These are phyloP conservation scores for Chaetomium tenue DNA, from an alignment of 495 filamentous ascomycete species.

Conservation along the genomic window DNA sequence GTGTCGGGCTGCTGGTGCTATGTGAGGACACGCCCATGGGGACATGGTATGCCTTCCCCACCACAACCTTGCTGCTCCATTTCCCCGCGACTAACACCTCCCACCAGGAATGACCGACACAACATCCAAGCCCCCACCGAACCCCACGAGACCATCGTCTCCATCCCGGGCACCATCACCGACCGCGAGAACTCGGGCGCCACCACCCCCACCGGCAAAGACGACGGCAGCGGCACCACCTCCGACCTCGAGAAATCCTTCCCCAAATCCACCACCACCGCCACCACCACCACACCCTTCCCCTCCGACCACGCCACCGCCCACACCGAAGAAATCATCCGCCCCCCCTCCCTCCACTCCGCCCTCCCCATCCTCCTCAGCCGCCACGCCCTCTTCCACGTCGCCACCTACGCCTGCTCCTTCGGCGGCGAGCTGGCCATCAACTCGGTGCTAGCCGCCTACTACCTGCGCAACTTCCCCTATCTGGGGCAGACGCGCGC, in stretches of 20 bases:
- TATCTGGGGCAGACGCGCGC: slow-evolving; percentile 68
- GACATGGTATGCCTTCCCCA: slow-evolving; percentile 50
- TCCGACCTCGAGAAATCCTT: slow-evolving; percentile 7
- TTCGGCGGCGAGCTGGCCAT: slow-evolving; percentile 85
- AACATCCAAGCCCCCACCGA: slow-evolving; percentile 20
- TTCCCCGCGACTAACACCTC: not conserved
- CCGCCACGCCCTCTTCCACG: slow-evolving; percentile 59
- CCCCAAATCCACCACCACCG: not conserved
- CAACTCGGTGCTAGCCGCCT: slow-evolving; percentile 76
- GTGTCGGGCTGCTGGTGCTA: slow-evolving; percentile 66
- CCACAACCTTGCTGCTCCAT: too few species aligned
- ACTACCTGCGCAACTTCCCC: slow-evolving; percentile 78
- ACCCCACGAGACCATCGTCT: slow-evolving; percentile 41
- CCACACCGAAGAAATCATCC: slow-evolving; percentile 64
- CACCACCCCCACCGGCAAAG: not conserved
- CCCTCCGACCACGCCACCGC: slow-evolving; percentile 42
- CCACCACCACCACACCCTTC: not conserved
- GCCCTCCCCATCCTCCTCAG: slow-evolving; percentile 51
- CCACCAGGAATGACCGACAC: slow-evolving; percentile 21
- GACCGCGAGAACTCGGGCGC: slow-evolving; percentile 42
- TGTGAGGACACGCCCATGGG: slow-evolving; percentile 86
- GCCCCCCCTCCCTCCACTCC: slow-evolving; percentile 63
- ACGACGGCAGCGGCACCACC: not conserved
- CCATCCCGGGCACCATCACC: slow-evolving; percentile 55
- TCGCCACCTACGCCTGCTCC: slow-evolving; percentile 75